phyloP scores from a whole-genome alignment of 2,329 filamentous ascomycete species.

The Colletotrichum eremochloae region DNA sequence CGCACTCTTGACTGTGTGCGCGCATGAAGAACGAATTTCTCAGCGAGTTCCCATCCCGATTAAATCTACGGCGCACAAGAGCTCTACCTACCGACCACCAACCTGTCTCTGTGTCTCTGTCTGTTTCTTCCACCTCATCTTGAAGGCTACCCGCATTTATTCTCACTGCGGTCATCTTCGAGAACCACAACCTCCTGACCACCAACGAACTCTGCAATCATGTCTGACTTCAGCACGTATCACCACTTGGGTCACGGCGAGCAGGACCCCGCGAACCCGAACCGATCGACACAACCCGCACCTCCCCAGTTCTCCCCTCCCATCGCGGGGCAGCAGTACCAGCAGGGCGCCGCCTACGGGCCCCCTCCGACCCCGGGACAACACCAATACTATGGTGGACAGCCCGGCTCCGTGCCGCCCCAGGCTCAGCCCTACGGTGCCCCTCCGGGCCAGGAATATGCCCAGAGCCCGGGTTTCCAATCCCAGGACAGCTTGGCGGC shows the following conservation, averaged over 20 bases:
- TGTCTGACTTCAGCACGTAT: slow-evolving; percentile 70
- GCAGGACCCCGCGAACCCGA: slow-evolving; percentile 68
- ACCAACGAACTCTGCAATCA: slow-evolving; percentile 47
- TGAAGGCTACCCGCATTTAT: slow-evolving; percentile 23
- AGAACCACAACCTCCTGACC: slow-evolving; percentile 1
- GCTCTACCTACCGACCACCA: slow-evolving; percentile 11
- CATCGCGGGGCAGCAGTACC: slow-evolving; percentile 66
- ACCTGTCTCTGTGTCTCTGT: background rate
- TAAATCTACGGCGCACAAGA: slow-evolving; percentile 23
- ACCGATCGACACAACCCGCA: slow-evolving; percentile 63
- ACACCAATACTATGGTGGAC: slow-evolving; percentile 57
- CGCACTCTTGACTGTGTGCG: slow-evolving; percentile 38
- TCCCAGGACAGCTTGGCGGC: slow-evolving; percentile 68
- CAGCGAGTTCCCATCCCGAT: slow-evolving; percentile 4
- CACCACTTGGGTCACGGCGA: slow-evolving; percentile 70
- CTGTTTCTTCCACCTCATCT: slow-evolving; percentile 8
- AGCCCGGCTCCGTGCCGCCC: slow-evolving; percentile 50
- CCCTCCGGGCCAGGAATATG: slow-evolving; percentile 49
- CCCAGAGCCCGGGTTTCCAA: slow-evolving; percentile 51
- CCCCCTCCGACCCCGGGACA: slow-evolving; percentile 53
- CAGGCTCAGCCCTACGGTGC: slow-evolving; percentile 50
- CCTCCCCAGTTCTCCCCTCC: slow-evolving; percentile 70
- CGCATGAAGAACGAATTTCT: slow-evolving; percentile 12
- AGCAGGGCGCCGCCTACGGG: slow-evolving; percentile 58
- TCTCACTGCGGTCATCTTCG: background rate